Percentiles rank a stretch among this genome's conserved stretches.
These are phyloP conservation scores for Albatrellus ellisii DNA, from an alignment of 768 basidiomycete species.

Conservation along the genomic window DNA sequence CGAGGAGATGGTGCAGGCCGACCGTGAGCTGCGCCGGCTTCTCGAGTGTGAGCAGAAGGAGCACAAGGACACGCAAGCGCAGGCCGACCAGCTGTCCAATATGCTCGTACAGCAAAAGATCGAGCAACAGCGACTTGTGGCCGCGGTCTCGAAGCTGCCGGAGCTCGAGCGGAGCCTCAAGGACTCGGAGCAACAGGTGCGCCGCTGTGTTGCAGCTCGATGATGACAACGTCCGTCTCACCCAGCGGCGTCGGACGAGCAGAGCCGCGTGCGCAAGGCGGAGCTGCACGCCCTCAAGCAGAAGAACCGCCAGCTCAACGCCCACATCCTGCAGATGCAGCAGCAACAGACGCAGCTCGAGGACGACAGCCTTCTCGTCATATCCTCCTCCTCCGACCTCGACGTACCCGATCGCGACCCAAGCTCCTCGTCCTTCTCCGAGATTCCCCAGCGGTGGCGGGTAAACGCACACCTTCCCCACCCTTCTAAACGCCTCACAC, in stretches of 20 bases:
- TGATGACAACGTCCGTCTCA: neutral
- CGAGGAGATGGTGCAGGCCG: neutral
- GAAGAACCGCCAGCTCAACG: neutral
- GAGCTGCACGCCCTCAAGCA: neutral
- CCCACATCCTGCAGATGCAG: neutral
- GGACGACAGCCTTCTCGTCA: neutral
- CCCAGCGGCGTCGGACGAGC: neutral
- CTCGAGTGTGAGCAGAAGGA: neutral
- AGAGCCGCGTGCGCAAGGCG: neutral
- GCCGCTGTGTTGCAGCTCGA: neutral
- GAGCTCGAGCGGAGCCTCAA: neutral
- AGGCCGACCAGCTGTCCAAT: neutral
- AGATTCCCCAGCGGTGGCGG: neutral
- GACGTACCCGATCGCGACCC: neutral
- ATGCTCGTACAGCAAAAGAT: neutral
- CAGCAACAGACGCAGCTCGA: neutral
- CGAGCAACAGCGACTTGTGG: neutral
- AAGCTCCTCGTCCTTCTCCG: neutral
- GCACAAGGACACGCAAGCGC: neutral
- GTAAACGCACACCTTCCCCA: neutral
- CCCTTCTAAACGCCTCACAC: neutral
- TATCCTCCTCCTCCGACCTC: neutral
- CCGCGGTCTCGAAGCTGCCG: neutral
- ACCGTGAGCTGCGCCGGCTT: neutral
- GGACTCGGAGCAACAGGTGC: neutral